Conservation (phyloP, 2,329 filamentous ascomycete species). For the Venturia aucupariae region DNA sequence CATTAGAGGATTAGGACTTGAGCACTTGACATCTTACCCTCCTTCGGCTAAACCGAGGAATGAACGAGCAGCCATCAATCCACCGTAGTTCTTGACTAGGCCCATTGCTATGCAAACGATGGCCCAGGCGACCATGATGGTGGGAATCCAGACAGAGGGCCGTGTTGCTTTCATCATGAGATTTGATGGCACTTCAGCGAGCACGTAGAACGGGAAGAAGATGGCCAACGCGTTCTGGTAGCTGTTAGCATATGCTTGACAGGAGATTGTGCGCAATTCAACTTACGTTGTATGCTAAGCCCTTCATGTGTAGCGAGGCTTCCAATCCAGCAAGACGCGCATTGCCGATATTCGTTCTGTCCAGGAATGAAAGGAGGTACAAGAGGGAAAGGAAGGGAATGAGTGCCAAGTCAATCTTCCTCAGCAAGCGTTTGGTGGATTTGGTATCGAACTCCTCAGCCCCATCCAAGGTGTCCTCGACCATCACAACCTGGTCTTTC, state of each 20-base stretch:
- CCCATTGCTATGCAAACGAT: constrained; percentile 14
- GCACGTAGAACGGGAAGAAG: constrained; percentile 32
- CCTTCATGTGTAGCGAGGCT: constrained; percentile 26
- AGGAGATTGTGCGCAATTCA: constrained; percentile 18
- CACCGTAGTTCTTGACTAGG: constrained; percentile 14
- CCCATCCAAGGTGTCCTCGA: not conserved
- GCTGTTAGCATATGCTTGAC: not conserved
- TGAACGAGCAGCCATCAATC: constrained; percentile 13
- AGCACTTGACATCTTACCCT: not conserved
- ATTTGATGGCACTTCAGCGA: constrained; percentile 15
- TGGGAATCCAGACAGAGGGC: constrained; percentile 15
- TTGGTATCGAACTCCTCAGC: constrained; percentile 27
- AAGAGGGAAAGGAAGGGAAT: constrained; percentile 52
- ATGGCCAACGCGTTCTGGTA: constrained; percentile 25
- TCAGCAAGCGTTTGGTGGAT: constrained; percentile 42
- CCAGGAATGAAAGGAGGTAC: constrained; percentile 37
- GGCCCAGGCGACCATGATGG: constrained; percentile 15
- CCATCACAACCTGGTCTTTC: not conserved
- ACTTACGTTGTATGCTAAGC: constrained; percentile 24
- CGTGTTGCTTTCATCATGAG: constrained; percentile 15
- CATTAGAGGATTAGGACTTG: not conserved
- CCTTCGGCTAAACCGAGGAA: constrained; percentile 14
- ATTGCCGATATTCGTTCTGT: constrained; percentile 42
- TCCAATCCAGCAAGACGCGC: constrained; percentile 32
- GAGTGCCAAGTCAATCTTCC: constrained; percentile 46